phyloP scores from a whole-genome alignment of 108 stramenopile genomes.

The Parmales sp. region DNA sequence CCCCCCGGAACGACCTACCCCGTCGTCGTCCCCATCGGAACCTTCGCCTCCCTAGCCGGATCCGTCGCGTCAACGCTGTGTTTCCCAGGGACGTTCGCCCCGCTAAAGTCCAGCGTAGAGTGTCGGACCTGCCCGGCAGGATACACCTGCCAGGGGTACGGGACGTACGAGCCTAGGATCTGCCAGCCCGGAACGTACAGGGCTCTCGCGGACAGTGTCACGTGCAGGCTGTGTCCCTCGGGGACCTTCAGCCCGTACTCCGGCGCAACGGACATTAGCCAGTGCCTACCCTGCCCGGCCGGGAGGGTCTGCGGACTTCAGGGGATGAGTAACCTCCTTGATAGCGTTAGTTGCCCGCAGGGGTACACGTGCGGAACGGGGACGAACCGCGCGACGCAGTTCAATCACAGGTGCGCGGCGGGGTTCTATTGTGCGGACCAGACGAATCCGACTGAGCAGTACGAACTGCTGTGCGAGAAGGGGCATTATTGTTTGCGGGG shows the following conservation, averaged over 20 bases:
- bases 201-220: constrained; percentile 54
- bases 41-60: constrained; percentile 39
- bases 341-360: constrained; percentile 43
- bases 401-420: constrained; percentile 51
- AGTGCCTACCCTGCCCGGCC: constrained; percentile 66
- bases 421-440: constrained; percentile 43
- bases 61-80: constrained; percentile 66
- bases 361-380: constrained; percentile 57
- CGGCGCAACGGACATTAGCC: constrained; percentile 63
- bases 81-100: constrained; percentile 76
- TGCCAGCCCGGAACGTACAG: constrained; percentile 65
- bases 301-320: constrained; percentile 56
- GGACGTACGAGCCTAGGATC: constrained; percentile 69
- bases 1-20: constrained; percentile 50
- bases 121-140: constrained; percentile 68
- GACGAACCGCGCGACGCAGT: constrained; percentile 50
- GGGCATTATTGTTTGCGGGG: constrained; percentile 61
- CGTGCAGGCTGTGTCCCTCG: constrained; percentile 62
- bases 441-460: constrained; percentile 44
- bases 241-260: constrained; percentile 52
- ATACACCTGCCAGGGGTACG: constrained; percentile 59
- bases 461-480: constrained; percentile 28
- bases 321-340: constrained; percentile 42
- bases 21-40: constrained; percentile 52
- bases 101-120: constrained; percentile 37